Evolutionary conservation across 352 stramenopile species (phyloP).

Genomic region (Phytophthora pini): DNA sequence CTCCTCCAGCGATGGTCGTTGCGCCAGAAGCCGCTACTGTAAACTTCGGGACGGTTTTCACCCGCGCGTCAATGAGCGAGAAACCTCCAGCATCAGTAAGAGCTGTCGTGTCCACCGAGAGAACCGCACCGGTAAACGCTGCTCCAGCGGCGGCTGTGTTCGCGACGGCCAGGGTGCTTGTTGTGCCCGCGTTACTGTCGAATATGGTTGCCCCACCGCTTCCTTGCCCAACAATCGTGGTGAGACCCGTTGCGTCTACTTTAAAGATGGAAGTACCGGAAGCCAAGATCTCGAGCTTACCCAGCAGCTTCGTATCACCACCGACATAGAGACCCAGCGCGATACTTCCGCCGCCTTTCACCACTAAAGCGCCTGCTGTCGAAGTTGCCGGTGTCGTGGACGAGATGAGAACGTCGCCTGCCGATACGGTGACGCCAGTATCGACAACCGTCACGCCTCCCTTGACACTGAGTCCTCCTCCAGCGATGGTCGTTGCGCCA

Average conservation of each 20-base stretch:
- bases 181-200: background rate
- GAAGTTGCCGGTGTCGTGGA: slow-evolving; percentile 25
- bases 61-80: too few species aligned
- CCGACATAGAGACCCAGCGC: slow-evolving; percentile 11
- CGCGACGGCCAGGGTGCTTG: slow-evolving; percentile 11
- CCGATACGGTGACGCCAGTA: slow-evolving; percentile 27
- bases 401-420: slow-evolving; percentile 25
- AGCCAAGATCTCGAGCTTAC: too few species aligned
- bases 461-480: slow-evolving; percentile 19
- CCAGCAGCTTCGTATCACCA: background rate
- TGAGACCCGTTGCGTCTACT: background rate
- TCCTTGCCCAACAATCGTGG: background rate
- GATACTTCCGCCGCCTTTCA: slow-evolving; percentile 47
- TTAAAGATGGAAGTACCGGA: too few species aligned
- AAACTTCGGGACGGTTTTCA: too few species aligned
- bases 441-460: slow-evolving; percentile 35
- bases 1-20: slow-evolving; percentile 37
- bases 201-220: slow-evolving; percentile 12
- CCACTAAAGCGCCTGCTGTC: slow-evolving; percentile 43
- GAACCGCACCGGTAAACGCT: slow-evolving; percentile 2
- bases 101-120: slow-evolving; percentile 34
- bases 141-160: background rate
- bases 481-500: slow-evolving; percentile 38
- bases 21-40: too few species aligned
- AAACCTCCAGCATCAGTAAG: slow-evolving; percentile 1